Evolutionary conservation across 2,329 filamentous ascomycete genomes (phyloP).

Genomic region (Nothophoma quercina): DNA sequence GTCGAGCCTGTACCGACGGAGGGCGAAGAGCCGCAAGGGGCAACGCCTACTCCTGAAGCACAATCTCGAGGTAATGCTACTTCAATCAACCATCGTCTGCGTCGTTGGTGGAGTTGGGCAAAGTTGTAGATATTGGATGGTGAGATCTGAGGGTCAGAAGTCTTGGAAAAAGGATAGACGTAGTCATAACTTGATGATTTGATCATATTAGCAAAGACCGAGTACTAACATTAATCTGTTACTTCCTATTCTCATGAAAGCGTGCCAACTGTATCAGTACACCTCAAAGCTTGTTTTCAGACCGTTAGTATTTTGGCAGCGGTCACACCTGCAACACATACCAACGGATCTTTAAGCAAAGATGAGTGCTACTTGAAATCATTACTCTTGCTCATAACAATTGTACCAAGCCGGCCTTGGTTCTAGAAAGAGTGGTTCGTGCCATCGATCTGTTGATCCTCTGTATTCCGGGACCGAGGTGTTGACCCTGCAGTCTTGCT

Average conservation of each 20-base stretch:
- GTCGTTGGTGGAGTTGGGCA: not conserved
- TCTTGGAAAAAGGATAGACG: too few species aligned
- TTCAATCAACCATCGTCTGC: not conserved
- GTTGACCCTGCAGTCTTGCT: slow-evolving; percentile 1
- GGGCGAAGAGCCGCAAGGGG: not conserved
- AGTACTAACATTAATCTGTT: too few species aligned
- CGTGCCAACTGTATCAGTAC: too few species aligned
- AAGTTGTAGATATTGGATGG: not conserved
- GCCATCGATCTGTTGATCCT: slow-evolving; percentile 15
- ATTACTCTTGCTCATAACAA: not conserved
- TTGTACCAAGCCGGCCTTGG: slow-evolving; percentile 26
- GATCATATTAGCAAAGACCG: too few species aligned
- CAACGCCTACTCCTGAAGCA: not conserved
- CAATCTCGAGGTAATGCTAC: not conserved
- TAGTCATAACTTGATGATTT: too few species aligned
- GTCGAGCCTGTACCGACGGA: not conserved
- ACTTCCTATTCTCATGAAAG: too few species aligned
- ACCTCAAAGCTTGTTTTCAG: too few species aligned
- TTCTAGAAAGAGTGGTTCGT: slow-evolving; percentile 15
- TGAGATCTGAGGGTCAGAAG: not conserved
- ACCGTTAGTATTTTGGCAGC: not conserved
- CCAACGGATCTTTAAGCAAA: not conserved
- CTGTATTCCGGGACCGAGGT: slow-evolving; percentile 3
- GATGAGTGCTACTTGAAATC: too few species aligned
- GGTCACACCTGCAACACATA: not conserved